Evolutionary conservation across 768 basidiomycete genomes (phyloP), one percentile per base, ranked within the genome.

Genomic region (Tylopilus intermedius): DNA sequence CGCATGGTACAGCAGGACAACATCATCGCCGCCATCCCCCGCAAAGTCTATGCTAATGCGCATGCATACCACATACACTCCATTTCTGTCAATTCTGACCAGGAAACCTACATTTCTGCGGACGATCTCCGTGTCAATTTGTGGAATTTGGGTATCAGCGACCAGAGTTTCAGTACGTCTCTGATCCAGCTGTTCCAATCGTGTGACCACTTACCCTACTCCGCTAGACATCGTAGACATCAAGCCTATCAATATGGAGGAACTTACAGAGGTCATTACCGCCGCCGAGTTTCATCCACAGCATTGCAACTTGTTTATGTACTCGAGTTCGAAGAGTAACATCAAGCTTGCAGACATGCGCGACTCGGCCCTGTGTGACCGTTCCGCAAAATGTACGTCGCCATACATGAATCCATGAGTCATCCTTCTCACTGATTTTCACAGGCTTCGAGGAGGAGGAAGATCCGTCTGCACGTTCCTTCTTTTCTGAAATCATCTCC

Each of bases 11-110:
- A 86, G 55, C 95, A 97, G 72, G 96, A 99, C 72, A 93, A 93
- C 64, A 97, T 98, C 71, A 94, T 97, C 61, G 96, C 96, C 41
- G 96, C 96, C 51, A 94, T 98, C 24, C 96, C 96, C 18, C 84
- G 95, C 54, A 99, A 98, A 73, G 94, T 99, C 42, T 99, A 97
- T 73, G 89, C 95, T 55, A 99, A 98, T 70, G 96, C 96, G 2
- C 96, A 98, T 66, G 95, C 95, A 40, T 99, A 99, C 75, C 96
- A 99, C 73, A 97, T 99, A 79, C 97, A 98, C 72, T 97, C 95
- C 59, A 97, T 99, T 70, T 94, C 92, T 49, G 92, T 98, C 68
- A 99, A 99, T 72, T 97, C 94, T 51, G 96, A 99, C 72, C 94
- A 96, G 64, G 96, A 99, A 76, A 99, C 96, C 2, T 99, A 94